Conservation (phyloP, 805 yeast genomes). For the Wickerhamomyces chambardii region DNA sequence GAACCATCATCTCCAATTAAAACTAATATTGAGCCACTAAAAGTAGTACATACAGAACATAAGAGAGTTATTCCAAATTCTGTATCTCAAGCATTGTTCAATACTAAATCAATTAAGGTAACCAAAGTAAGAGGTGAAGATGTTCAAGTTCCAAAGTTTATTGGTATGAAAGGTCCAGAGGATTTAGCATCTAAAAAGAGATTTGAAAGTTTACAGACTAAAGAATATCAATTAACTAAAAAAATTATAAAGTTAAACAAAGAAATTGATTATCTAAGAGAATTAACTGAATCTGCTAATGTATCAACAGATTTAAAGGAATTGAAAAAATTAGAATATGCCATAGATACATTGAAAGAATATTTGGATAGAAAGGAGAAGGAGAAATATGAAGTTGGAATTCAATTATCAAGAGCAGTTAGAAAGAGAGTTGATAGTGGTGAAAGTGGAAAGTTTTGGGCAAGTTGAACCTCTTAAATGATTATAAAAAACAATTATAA, state of each 20-base stretch:
- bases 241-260: slow-evolving; percentile 27
- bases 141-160: slow-evolving; percentile 12
- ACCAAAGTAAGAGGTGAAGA: slow-evolving; percentile 16
- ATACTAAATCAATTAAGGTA: slow-evolving; percentile 13
- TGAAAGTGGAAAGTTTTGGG: slow-evolving; percentile 29
- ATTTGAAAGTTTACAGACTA: slow-evolving; percentile 19
- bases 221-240: slow-evolving; percentile 20
- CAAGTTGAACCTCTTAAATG: slow-evolving; percentile 18
- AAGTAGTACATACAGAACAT: not conserved
- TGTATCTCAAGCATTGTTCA: slow-evolving; percentile 17
- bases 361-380: slow-evolving; percentile 30
- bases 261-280: slow-evolving; percentile 27
- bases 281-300: slow-evolving; percentile 24
- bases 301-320: slow-evolving; percentile 26
- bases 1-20: not conserved
- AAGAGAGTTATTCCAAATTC: slow-evolving; percentile 14
- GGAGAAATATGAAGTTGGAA: slow-evolving; percentile 33
- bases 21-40: not conserved
- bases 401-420: slow-evolving; percentile 27
- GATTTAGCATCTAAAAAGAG: slow-evolving; percentile 8
- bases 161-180: slow-evolving; percentile 13
- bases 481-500: too few species aligned
- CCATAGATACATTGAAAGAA: slow-evolving; percentile 26
- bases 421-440: slow-evolving; percentile 32
- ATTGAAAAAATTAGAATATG: slow-evolving; percentile 24